Percentiles rank a stretch among this genome's conserved stretches.
phyloP scores from a whole-genome alignment of 2,329 filamentous ascomycete species.

The Pseudocercospora fijiensis region DNA sequence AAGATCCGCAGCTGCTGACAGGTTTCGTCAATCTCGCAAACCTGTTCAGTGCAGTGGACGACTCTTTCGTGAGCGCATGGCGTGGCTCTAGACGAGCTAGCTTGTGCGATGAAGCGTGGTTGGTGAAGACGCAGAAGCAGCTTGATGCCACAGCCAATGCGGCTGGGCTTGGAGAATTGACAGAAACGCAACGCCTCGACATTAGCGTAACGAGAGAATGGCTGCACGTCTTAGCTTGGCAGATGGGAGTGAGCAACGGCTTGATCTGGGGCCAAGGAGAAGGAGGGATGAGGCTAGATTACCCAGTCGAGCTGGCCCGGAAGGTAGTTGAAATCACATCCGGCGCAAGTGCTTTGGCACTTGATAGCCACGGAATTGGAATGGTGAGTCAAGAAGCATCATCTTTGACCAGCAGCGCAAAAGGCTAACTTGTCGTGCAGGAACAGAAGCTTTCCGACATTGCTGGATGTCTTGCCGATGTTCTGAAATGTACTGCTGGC shows the following conservation, averaged over 20 bases:
- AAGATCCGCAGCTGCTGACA: constrained; percentile 38
- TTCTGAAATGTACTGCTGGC: constrained; percentile 39
- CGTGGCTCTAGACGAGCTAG: constrained; percentile 35
- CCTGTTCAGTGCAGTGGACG: constrained; percentile 39
- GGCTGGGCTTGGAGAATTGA: constrained; percentile 30
- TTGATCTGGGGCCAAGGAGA: constrained; percentile 39
- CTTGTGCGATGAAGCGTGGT: constrained; percentile 39
- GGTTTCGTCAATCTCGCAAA: constrained; percentile 40
- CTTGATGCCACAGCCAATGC: constrained; percentile 36
- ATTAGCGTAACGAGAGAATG: constrained; percentile 39
- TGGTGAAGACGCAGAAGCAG: constrained; percentile 37
- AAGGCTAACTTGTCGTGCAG: constrained; percentile 26
- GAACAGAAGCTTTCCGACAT: constrained; percentile 42
- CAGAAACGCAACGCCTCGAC: constrained; percentile 40
- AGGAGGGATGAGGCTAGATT: constrained; percentile 39
- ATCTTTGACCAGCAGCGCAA: too few species aligned
- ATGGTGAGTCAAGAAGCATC: constrained; percentile 32
- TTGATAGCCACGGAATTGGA: constrained; percentile 40
- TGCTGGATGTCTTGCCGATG: constrained; percentile 39
- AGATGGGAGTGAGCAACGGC: constrained; percentile 41
- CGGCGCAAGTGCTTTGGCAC: constrained; percentile 31
- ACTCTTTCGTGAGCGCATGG: constrained; percentile 39
- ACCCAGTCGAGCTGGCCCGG: constrained; percentile 39
- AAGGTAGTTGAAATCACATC: constrained; percentile 37
- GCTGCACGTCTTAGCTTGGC: constrained; percentile 41